phyloP scores from a whole-genome alignment of 768 basidiomycete genomes.

The Kwoniella europaea region DNA sequence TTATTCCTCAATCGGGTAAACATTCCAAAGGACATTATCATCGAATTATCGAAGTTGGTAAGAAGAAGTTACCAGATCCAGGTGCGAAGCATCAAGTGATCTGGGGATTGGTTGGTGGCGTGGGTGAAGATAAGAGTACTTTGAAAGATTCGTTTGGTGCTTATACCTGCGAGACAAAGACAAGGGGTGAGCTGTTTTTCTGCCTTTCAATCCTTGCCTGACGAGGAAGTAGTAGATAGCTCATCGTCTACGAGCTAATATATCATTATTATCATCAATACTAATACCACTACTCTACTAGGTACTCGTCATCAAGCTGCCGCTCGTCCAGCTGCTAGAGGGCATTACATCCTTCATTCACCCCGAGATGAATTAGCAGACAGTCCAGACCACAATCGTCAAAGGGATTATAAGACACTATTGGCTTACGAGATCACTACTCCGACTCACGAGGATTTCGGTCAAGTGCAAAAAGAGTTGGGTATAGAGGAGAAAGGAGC shows the following conservation, averaged over 20 bases:
- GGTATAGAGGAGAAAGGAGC: conserved; percentile 44
- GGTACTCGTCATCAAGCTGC: conserved; percentile 49
- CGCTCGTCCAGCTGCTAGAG: conserved; percentile 51
- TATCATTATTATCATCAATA: neutral
- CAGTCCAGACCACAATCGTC: conserved; percentile 39
- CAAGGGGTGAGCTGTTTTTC: conserved; percentile 38
- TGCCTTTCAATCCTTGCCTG: neutral
- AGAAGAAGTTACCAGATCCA: conserved; percentile 56
- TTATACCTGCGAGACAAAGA: conserved; percentile 52
- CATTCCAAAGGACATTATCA: conserved; percentile 49
- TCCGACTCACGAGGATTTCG: conserved; percentile 47
- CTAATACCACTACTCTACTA: conserved; percentile 3
- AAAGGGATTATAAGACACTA: conserved; percentile 49
- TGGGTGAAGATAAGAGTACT: conserved; percentile 28
- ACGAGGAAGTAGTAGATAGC: neutral
- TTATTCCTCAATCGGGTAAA: conserved; percentile 43
- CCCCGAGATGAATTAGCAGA: conserved; percentile 50
- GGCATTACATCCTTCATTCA: conserved; percentile 55
- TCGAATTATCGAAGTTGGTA: conserved; percentile 53
- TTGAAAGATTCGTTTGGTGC: conserved; percentile 49
- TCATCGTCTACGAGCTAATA: neutral
- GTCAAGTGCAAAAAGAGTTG: conserved; percentile 48
- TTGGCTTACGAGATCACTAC: conserved; percentile 52
- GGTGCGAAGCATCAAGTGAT: conserved; percentile 51
- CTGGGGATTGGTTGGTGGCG: conserved; percentile 46